Base-by-base conservation (phyloP, 1,284 basidiomycete genomes). In the Trichosporon coremiiforme region DNA sequence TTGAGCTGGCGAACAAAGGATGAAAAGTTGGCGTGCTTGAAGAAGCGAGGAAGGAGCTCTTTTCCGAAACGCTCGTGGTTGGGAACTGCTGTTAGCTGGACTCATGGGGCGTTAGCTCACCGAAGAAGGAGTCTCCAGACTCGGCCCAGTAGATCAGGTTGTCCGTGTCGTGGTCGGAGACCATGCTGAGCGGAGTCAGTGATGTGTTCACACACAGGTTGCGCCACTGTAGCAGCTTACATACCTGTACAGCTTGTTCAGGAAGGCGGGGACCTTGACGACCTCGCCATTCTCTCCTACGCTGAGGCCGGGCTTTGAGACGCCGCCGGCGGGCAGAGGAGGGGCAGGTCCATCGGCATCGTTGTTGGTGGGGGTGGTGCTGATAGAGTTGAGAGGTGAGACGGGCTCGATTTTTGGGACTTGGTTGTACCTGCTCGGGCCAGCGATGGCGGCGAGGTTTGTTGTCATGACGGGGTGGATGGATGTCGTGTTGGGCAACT, bases 1-100 rank as follows among this genome's bases (percentile, higher is more conserved):
- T 98, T 98, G 78, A 98, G 88, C 83, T 98, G 95, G 45, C 95
- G 89, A 45, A 98, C 95, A 80, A 98, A 98, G 57, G 92, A 94
- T 63, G 89, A 90, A 81, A 97, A 97, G 83, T 95, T 96, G 75
- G 90, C 89, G 85, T 98, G 95, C 82, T 98, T 98, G 89, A 98
- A 98, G 91, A 92, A 98, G 64, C 90, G 88, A 3, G 93, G 93
- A 8, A 98, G 87, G 31, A 97, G 89, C 82, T 98, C 92, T 64
- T 91, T 90, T 2, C 93, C 92, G 79, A 99, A 94, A 29, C 90
- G 90, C 82, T 98, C 94, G 78, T 94, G 92, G 83, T 97, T 93
- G 65, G 94, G 90, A 8, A 99, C 95, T 96, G 78, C n/a, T n/a
- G 64, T 55, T 20, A 45, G 72, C 31, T 55, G 5, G 31, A 31